phyloP scores from a whole-genome alignment of 306 rosid species.

The Cicer judaicum region DNA sequence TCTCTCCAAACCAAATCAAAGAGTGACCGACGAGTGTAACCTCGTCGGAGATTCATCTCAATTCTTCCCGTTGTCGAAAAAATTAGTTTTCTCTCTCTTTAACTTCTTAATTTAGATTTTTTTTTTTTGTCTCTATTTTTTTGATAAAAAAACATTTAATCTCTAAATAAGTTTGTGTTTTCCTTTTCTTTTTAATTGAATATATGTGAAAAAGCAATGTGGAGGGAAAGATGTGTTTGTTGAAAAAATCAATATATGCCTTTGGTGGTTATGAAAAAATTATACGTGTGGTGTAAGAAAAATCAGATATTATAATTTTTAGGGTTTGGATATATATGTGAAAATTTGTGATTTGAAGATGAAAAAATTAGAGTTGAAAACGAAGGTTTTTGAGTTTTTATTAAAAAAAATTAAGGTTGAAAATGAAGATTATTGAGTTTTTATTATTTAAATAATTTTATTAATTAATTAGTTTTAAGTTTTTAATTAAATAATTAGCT shows the following conservation, averaged over 20 bases:
- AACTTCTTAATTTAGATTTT: slow-evolving; percentile 12
- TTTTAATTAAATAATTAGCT: too few species aligned
- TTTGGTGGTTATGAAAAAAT: too few species aligned
- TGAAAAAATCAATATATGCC: neutral
- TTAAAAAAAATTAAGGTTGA: too few species aligned
- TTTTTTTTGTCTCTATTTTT: neutral
- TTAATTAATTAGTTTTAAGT: too few species aligned
- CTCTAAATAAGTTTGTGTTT: neutral
- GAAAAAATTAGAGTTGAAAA: too few species aligned
- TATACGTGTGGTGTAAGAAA: too few species aligned
- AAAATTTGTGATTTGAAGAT: too few species aligned
- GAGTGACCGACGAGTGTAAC: slow-evolving; percentile 63
- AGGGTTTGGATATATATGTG: too few species aligned
- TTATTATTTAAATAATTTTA: too few species aligned
- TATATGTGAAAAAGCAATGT: slow-evolving; percentile 43
- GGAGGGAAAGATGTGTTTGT: slow-evolving; percentile 28
- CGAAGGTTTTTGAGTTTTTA: too few species aligned
- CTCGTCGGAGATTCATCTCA: slow-evolving; percentile 61
- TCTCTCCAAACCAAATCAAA: slow-evolving; percentile 43
- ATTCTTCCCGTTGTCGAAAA: slow-evolving; percentile 7
- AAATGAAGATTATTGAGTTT: too few species aligned
- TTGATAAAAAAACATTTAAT: neutral
- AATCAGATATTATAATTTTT: too few species aligned
- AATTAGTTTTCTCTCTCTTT: slow-evolving; percentile 2
- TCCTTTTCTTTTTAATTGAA: neutral